Conservation (phyloP, 2,329 filamentous ascomycete genomes). For the Hypoxylon sp. region DNA sequence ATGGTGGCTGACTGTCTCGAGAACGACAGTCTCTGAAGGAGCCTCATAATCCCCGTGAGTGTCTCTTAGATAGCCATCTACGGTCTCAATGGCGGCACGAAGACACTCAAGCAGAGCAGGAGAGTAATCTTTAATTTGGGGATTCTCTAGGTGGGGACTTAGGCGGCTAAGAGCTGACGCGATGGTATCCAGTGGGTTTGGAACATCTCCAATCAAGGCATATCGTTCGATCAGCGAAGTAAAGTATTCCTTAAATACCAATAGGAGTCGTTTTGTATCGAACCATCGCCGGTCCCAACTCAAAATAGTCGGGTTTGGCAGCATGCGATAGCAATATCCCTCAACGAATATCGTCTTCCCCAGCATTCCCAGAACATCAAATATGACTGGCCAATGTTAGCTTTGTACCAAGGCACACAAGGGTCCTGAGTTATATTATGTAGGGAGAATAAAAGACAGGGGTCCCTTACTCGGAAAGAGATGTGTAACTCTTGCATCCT, state of each 20-base stretch:
- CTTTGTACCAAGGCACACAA: background rate
- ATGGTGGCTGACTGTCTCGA: constrained; percentile 26
- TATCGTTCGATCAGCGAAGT: constrained; percentile 58
- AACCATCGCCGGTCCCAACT: constrained; percentile 68
- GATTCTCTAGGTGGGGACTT: constrained; percentile 1
- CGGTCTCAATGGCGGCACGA: constrained; percentile 5
- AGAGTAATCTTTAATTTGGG: constrained; percentile 16
- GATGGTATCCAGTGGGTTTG: constrained; percentile 11
- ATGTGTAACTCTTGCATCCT: constrained; percentile 61
- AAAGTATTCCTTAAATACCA: constrained; percentile 55
- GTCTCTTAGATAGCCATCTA: constrained; percentile 10
- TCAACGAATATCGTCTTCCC: constrained; percentile 65
- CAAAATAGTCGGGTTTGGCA: constrained; percentile 71
- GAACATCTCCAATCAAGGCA: constrained; percentile 51
- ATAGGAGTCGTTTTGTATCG: constrained; percentile 47
- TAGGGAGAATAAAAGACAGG: background rate
- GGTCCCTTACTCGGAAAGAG: constrained; percentile 64
- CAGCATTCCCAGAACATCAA: constrained; percentile 73
- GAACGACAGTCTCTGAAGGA: constrained; percentile 25
- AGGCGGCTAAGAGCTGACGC: constrained; percentile 7
- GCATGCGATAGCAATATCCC: constrained; percentile 65
- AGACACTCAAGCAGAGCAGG: constrained; percentile 19
- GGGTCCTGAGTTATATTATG: background rate
- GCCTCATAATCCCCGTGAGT: background rate
- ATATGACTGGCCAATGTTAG: constrained; percentile 62